These are phyloP conservation scores for Serendipita indica DNA, from an alignment of 768 basidiomycete species.

Conservation along the genomic window DNA sequence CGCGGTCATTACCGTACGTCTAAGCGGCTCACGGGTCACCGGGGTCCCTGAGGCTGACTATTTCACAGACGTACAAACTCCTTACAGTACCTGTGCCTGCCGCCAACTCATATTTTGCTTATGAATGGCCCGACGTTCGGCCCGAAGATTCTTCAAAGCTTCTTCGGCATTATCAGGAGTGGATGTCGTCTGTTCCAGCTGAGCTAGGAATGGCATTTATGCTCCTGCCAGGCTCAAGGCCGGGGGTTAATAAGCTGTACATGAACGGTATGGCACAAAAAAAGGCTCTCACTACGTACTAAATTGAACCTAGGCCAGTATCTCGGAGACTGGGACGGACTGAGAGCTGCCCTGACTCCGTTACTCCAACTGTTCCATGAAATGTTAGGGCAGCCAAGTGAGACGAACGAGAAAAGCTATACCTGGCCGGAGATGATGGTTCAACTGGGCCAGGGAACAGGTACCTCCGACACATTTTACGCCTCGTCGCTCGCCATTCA, in stretches of 20 bases:
- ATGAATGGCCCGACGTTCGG: background rate
- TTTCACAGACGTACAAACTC: conserved; percentile 1
- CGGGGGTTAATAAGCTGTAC: background rate
- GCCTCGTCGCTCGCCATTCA: background rate
- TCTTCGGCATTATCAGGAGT: background rate
- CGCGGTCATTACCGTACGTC: conserved; percentile 48
- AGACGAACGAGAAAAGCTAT: too few species aligned
- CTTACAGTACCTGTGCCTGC: background rate
- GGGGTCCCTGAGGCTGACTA: background rate
- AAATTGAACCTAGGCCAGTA: background rate
- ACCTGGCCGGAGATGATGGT: too few species aligned
- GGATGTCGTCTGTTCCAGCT: background rate
- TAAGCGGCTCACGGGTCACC: too few species aligned
- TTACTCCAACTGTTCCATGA: background rate
- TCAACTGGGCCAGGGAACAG: background rate
- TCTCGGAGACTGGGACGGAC: background rate
- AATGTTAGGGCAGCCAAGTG: too few species aligned
- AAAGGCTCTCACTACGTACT: background rate
- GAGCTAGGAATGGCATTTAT: background rate
- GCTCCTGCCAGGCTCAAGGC: background rate
- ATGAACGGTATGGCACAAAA: background rate
- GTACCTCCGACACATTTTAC: background rate
- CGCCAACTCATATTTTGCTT: background rate
- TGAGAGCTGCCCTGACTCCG: background rate
- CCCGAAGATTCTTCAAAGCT: background rate